phyloP scores from a whole-genome alignment of 495 filamentous ascomycete species.

The Lepraria neglecta region DNA sequence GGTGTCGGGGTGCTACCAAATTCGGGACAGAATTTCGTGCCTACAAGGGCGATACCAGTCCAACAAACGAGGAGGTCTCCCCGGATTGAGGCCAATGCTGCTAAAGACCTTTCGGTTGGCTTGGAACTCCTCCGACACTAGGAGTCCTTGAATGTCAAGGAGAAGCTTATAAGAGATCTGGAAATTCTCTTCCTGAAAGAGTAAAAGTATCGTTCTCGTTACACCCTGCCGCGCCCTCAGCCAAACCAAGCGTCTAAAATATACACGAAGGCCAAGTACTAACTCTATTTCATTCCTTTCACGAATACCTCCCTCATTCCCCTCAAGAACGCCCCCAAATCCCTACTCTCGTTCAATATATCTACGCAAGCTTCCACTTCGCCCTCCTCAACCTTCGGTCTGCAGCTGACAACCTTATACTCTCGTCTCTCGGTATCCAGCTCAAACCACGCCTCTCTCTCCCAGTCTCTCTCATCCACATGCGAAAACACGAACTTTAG shows the following conservation, averaged over 20 bases:
- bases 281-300: slow-evolving; percentile 45
- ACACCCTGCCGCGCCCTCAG: neutral
- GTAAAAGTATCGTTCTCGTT: neutral
- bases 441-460: slow-evolving; percentile 89
- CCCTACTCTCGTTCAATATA: slow-evolving; percentile 71
- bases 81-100: neutral
- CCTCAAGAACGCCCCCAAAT: slow-evolving; percentile 75
- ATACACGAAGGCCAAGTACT: neutral
- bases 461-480: slow-evolving; percentile 80
- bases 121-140: slow-evolving; percentile 2
- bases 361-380: slow-evolving; percentile 68
- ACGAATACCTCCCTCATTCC: slow-evolving; percentile 86
- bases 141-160: no score
- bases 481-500: slow-evolving; percentile 91
- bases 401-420: slow-evolving; percentile 70
- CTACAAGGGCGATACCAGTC: neutral
- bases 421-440: slow-evolving; percentile 72
- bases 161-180: neutral
- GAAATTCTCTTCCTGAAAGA: no score
- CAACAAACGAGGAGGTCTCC: neutral
- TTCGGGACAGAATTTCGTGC: neutral
- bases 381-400: slow-evolving; percentile 72
- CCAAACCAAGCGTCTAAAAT: neutral
- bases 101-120: neutral
- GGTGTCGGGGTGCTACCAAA: neutral